A percentile compares a stretch with the other conserved stretches of the same genome.
Conservation (phyloP, 1,284 basidiomycete species). For the Golubevia sp. region DNA sequence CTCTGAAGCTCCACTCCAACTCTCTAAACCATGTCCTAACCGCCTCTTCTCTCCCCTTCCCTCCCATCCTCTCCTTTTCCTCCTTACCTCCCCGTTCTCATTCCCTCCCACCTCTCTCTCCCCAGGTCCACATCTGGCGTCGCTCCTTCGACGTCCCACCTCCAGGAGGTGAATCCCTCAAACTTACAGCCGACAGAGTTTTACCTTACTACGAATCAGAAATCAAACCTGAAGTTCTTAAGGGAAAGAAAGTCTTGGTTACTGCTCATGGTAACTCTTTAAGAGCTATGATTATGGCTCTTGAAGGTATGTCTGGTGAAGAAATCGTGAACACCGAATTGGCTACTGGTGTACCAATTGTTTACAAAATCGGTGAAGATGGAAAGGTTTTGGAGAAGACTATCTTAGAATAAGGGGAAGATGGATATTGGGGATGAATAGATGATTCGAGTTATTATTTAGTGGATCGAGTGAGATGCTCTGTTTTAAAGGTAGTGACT, state of each 20-base stretch:
- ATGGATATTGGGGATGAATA: too few species aligned
- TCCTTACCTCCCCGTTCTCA: too few species aligned
- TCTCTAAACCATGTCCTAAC: too few species aligned
- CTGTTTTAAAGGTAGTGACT: too few species aligned
- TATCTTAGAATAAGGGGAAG: too few species aligned
- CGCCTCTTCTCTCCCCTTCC: too few species aligned
- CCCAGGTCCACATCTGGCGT: constrained; percentile 62
- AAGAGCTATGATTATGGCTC: constrained; percentile 63
- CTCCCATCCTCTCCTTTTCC: too few species aligned
- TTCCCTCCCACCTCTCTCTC: neutral
- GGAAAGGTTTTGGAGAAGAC: too few species aligned
- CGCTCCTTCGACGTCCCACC: constrained; percentile 62
- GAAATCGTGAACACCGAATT: constrained; percentile 63
- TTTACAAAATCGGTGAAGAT: constrained; percentile 62
- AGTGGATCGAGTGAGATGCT: too few species aligned
- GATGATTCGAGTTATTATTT: too few species aligned
- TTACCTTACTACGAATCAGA: constrained; percentile 63
- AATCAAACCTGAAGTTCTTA: constrained; percentile 60
- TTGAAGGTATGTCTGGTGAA: constrained; percentile 61
- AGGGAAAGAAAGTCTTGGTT: constrained; percentile 63
- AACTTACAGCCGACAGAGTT: constrained; percentile 63
- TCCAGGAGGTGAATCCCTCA: constrained; percentile 63
- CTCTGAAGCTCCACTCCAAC: too few species aligned
- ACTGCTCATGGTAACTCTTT: constrained; percentile 64
- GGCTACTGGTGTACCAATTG: constrained; percentile 63